Conservation (phyloP, 2,329 filamentous ascomycete species). For the Tolypocladium album region DNA sequence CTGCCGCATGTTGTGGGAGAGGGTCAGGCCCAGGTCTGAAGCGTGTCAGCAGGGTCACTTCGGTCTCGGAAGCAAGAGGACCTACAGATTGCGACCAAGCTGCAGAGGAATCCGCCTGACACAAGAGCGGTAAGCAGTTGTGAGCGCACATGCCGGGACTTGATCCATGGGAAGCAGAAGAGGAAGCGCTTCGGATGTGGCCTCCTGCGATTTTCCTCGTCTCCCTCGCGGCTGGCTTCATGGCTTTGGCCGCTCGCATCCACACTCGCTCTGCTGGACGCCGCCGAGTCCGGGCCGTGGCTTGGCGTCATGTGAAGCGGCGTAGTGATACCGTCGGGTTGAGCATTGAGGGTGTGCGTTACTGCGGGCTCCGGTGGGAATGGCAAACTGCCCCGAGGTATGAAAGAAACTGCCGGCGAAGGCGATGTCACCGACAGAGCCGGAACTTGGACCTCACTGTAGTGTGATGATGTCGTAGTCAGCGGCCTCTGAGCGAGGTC, state of each 20-base stretch:
- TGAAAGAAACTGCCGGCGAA: not conserved
- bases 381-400: not conserved
- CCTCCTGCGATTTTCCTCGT: constrained; percentile 4
- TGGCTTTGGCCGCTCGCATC: not conserved
- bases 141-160: constrained; percentile 39
- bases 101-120: constrained; percentile 50
- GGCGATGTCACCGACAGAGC: not conserved
- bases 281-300: not conserved
- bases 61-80: constrained; percentile 7
- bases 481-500: constrained; percentile 8
- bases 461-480: not conserved
- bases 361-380: constrained; percentile 7
- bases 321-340: not conserved
- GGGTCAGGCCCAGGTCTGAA: constrained; percentile 60
- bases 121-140: constrained; percentile 52
- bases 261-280: not conserved
- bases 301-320: not conserved
- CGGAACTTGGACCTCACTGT: not conserved
- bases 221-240: not conserved
- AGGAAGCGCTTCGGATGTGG: constrained; percentile 31
- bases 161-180: constrained; percentile 44
- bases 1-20: constrained; percentile 51
- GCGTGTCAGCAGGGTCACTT: not conserved
- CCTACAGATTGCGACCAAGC: constrained; percentile 57
- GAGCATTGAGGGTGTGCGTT: not conserved